Percentiles rank a stretch among this genome's conserved stretches.
These are phyloP conservation scores for Alternaria conjuncta DNA, from an alignment of 2,329 filamentous ascomycete species.

Conservation along the genomic window DNA sequence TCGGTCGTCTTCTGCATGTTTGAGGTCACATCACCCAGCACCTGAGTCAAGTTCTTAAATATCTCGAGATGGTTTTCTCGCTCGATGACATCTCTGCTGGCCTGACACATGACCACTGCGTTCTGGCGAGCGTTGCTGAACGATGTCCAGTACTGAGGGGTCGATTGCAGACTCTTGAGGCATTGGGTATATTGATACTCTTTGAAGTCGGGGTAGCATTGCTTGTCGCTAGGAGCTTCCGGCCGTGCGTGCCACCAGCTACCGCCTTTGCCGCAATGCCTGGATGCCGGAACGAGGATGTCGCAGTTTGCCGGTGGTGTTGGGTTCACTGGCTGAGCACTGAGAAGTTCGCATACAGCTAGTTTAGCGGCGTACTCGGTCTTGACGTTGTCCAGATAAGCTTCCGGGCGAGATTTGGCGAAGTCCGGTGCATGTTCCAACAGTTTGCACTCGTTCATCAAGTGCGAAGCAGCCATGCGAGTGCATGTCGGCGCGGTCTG, in stretches of 20 bases:
- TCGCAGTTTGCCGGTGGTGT: conserved; percentile 59
- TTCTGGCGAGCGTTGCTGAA: conserved; percentile 69
- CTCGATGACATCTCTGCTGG: conserved; percentile 64
- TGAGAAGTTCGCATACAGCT: conserved; percentile 67
- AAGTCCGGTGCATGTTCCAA: conserved; percentile 49
- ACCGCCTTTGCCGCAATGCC: conserved; percentile 35
- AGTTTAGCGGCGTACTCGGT: conserved; percentile 67
- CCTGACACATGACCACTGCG: conserved; percentile 67
- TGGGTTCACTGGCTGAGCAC: conserved; percentile 52
- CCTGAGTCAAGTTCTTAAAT: conserved; percentile 43
- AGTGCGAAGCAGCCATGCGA: conserved; percentile 57
- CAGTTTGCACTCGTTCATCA: conserved; percentile 62
- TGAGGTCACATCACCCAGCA: conserved; percentile 29
- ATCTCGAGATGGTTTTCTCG: conserved; percentile 53
- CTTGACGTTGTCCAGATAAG: conserved; percentile 50
- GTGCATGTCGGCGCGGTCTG: conserved; percentile 53
- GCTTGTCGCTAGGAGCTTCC: conserved; percentile 19
- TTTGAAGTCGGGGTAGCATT: conserved; percentile 45
- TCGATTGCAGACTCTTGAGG: conserved; percentile 59
- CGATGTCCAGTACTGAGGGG: conserved; percentile 67
- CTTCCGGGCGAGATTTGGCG: conserved; percentile 32
- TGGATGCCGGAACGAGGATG: conserved; percentile 53
- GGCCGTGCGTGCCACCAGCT: conserved; percentile 29
- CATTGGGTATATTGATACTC: conserved; percentile 56
- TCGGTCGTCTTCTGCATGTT: conserved; percentile 29